Base-by-base conservation (phyloP, 192 early-diverging fungal species). In the Podila verticillata region DNA sequence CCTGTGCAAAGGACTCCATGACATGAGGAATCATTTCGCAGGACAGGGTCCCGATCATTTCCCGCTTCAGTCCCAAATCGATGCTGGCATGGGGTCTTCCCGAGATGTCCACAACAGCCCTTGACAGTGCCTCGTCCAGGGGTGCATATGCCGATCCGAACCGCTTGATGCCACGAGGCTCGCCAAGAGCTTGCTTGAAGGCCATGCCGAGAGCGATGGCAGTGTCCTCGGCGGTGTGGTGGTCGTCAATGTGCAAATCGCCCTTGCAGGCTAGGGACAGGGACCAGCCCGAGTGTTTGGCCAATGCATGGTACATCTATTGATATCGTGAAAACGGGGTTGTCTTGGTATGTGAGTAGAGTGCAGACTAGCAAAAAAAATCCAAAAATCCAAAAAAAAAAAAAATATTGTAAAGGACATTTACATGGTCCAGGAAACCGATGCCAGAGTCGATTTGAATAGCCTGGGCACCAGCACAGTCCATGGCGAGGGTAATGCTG, bases 11-110 rank as follows among this genome's bases (percentile, higher is more conserved):
- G 31, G 93, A 95, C 74, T 93, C 86, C 57, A 99, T 85, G 30
- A 99, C 93, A 71, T 99, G 98, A 34, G 98, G 97, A 72, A 99
- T 95, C 98, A 99, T 99, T 78, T 99, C 98, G 73, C 93, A 95
- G 19, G 94, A 95, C 66, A 99, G 78, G 8, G 87, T 75, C 2
- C 98, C 97, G 44, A 99, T 89, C 86, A 89, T 93, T 83, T 98
- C 96, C 26, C 98, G 87, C 77, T 95, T 96, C 63, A 99, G 82
- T 1, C 92, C 94, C 68, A 99, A 82, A 64, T 97, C 91, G 39
- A 97, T 90, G 54, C 84, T 73, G 1, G 95, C 93, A 75, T 88
- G 92, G 6, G 96, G 96, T 10, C 97, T 90, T 48, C 98, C 98
- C 7, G 97, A 98, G 63, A 99, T 97, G 70, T 99, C 98, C 7